Percentiles rank a stretch among this genome's conserved stretches.
phyloP scores from a whole-genome alignment of 306 rosid genomes.

The Vachellia collinsii region DNA sequence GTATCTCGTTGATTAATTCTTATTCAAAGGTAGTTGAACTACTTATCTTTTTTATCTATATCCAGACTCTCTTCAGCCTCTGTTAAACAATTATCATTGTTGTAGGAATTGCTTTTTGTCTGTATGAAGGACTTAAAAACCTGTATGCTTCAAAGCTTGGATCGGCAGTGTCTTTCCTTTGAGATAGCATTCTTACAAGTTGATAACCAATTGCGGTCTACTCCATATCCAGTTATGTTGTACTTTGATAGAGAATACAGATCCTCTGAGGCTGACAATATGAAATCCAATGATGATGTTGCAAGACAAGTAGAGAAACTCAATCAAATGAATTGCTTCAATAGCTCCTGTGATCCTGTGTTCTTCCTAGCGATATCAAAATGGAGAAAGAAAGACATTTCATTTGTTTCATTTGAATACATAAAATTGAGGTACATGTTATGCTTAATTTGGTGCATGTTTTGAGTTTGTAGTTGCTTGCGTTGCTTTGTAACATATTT shows the following conservation, averaged over 20 bases:
- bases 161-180: conserved; percentile 74
- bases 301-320: conserved; percentile 47
- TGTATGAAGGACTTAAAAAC: conserved; percentile 66
- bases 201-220: conserved; percentile 87
- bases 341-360: conserved; percentile 61
- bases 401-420: conserved; percentile 85
- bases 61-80: conserved; percentile 22
- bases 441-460: conserved; percentile 30
- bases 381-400: conserved; percentile 91
- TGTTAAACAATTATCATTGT: conserved; percentile 35
- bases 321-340: conserved; percentile 48
- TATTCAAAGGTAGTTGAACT: conserved; percentile 66
- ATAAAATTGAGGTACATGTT: conserved; percentile 75
- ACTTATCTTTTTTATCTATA: conserved; percentile 21
- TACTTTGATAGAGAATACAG: conserved; percentile 68
- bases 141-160: conserved; percentile 80
- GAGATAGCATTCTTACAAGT: conserved; percentile 73
- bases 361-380: conserved; percentile 75
- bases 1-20: conserved; percentile 79
- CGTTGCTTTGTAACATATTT: conserved; percentile 12
- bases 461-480: conserved; percentile 8
- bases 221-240: conserved; percentile 91
- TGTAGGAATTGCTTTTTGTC: conserved; percentile 84
- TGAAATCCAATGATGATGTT: conserved; percentile 51
- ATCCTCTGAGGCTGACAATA: conserved; percentile 45